Conservation (phyloP, 371 early-diverging fungal species). For the Syncephalastrum monosporum region DNA sequence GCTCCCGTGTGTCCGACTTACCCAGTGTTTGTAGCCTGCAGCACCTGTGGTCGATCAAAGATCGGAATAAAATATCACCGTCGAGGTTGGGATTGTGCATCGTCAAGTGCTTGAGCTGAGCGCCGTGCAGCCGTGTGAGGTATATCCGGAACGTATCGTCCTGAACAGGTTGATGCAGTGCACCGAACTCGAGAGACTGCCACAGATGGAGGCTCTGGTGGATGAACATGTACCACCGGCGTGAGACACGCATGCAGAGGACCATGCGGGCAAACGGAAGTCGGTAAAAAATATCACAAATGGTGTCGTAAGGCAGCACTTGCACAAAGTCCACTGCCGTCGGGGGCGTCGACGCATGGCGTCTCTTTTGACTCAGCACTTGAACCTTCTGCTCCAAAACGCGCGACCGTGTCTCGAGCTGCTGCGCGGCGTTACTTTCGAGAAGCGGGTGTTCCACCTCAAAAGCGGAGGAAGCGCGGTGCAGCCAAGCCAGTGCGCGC, state of each 20-base stretch:
- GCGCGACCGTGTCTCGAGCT: too few relatives aligned
- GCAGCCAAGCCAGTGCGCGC: conserved; percentile 13
- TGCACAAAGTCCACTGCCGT: conserved; percentile 18
- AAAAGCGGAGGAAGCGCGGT: neutral
- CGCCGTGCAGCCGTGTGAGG: conserved; percentile 18
- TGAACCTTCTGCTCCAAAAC: too few relatives aligned
- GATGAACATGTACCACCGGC: conserved; percentile 20
- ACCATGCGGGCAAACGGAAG: conserved; percentile 21
- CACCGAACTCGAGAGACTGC: conserved; percentile 23
- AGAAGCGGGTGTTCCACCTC: too few relatives aligned
- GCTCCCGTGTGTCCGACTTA: conserved; percentile 7
- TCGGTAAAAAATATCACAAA: conserved; percentile 14
- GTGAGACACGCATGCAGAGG: conserved; percentile 22
- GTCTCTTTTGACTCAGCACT: too few relatives aligned
- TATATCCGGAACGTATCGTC: conserved; percentile 12
- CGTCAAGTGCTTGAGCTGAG: conserved; percentile 12
- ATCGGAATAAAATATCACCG: conserved; percentile 20
- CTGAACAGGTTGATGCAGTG: conserved; percentile 5
- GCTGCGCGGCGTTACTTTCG: too few relatives aligned
- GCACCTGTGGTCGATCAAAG: conserved; percentile 5
- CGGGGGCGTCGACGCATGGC: neutral
- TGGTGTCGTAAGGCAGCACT: conserved; percentile 23
- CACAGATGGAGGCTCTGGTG: conserved; percentile 16
- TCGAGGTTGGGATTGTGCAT: conserved; percentile 16
- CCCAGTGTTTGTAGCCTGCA: conserved; percentile 23